These are phyloP conservation scores for Eucalyptus marginata DNA, from an alignment of 345 rosid genomes.

Conservation along the genomic window DNA sequence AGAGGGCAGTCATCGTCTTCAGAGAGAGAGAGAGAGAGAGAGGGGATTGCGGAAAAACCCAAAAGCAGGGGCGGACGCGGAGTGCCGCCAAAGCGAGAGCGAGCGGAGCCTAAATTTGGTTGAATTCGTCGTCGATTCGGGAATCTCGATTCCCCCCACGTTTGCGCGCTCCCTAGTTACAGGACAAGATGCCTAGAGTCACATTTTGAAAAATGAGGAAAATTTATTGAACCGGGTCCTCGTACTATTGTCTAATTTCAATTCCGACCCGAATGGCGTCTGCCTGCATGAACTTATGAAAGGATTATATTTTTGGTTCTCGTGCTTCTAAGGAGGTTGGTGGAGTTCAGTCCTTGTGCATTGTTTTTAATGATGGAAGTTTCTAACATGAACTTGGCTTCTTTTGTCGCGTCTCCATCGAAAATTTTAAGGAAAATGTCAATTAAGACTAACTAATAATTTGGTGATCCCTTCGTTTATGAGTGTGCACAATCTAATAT, in stretches of 20 bases:
- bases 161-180: background rate
- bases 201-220: background rate
- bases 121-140: background rate
- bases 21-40: background rate
- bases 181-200: background rate
- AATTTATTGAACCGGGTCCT: background rate
- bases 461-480: background rate
- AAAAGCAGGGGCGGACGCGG: constrained; percentile 18
- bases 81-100: constrained; percentile 16
- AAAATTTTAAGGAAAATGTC: background rate
- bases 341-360: background rate
- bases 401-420: background rate
- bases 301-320: background rate
- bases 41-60: background rate
- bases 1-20: background rate
- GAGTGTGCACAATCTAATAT: background rate
- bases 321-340: background rate
- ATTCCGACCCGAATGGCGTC: rapidly evolving
- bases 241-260: background rate
- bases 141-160: background rate
- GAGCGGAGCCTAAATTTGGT: background rate
- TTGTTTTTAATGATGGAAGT: background rate
- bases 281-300: background rate
- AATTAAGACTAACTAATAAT: background rate
- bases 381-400: background rate